Conservation (phyloP, 2,329 filamentous ascomycete species). For the Metarhizium rileyi region DNA sequence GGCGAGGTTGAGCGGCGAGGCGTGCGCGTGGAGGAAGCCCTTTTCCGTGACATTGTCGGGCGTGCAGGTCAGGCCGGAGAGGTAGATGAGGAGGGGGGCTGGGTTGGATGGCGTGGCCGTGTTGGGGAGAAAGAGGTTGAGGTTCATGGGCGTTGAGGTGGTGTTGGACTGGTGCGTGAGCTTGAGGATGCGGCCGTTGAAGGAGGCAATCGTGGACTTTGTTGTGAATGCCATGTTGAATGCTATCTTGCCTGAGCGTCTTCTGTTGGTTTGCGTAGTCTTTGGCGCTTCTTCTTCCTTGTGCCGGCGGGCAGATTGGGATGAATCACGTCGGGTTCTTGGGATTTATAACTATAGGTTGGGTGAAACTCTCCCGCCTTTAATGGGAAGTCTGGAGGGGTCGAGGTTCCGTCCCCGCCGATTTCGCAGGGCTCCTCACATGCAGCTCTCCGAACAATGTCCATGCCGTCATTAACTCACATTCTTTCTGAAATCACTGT, state of each 20-base stretch:
- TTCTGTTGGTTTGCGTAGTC: no score
- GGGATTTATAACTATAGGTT: background rate
- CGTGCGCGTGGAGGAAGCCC: constrained; percentile 84
- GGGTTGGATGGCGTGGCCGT: constrained; percentile 43
- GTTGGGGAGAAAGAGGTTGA: constrained; percentile 86
- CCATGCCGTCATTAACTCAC: background rate
- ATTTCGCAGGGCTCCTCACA: no score
- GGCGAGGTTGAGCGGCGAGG: constrained; percentile 74
- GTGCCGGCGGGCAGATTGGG: background rate
- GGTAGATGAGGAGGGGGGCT: constrained; percentile 81
- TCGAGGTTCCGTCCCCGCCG: background rate
- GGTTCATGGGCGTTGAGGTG: constrained; percentile 80
- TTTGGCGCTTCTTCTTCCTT: no score
- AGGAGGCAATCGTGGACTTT: constrained; percentile 80
- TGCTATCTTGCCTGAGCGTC: background rate
- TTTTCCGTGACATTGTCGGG: constrained; percentile 76
- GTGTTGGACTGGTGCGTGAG: constrained; percentile 72
- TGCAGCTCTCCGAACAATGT: background rate
- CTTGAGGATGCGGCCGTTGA: constrained; percentile 91
- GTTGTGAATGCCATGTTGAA: constrained; percentile 73
- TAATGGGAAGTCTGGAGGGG: background rate
- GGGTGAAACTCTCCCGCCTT: background rate
- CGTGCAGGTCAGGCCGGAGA: constrained; percentile 90
- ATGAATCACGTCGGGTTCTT: no score
- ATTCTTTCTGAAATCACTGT: background rate